Evolutionary conservation across 257 asterid species (phyloP), one percentile per base, ranked within the genome.

Genomic region (Craterostigma plantagineum): DNA sequence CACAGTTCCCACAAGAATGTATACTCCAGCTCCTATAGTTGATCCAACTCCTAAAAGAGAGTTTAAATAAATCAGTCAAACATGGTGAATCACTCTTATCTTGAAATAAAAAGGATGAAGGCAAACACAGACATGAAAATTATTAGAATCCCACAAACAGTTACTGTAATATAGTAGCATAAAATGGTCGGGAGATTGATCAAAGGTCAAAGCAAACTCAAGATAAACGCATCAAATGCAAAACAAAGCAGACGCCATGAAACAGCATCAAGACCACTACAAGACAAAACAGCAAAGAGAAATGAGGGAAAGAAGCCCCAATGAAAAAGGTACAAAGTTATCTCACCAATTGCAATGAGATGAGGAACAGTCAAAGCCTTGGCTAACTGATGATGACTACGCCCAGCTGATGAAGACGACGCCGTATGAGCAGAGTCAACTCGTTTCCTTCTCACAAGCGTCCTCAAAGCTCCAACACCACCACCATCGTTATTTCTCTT

Each of bases 21-120:
- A 86, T 8, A 81, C 97, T 16, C 97, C 97, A 46, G 97, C 93
- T 7, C 97, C 97, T 9, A 86, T 86, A 1, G 97, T 86, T 33
- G 97, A 60, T 33, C 97, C 97, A 63, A 86, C 94, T 50, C 97
- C 97, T 86, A 52, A 9, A 56, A 46, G 48, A 60, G 53, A 61
- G n/a, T 37, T 16, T 18, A 47, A 27, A 9, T 9, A 42, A 30
- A 57, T 27, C 23, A 39, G 15, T 23, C 7, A 56, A 60, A n/a
- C n/a, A n/a, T n/a, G n/a, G n/a, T n/a, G 30, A 45, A 16, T 36
- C 37, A 16, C 39, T 46, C 14, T 18, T 37, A 42, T 52, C 55
- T 51, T 4, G 16, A 23, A 23, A 23, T 23, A 23, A 23, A 23
- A 23, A 23, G 30, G 30, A 23, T 23, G 30, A 23, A 23, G 30